Conservation (phyloP, 306 rosid species). For the Aeschynomene evenia region DNA sequence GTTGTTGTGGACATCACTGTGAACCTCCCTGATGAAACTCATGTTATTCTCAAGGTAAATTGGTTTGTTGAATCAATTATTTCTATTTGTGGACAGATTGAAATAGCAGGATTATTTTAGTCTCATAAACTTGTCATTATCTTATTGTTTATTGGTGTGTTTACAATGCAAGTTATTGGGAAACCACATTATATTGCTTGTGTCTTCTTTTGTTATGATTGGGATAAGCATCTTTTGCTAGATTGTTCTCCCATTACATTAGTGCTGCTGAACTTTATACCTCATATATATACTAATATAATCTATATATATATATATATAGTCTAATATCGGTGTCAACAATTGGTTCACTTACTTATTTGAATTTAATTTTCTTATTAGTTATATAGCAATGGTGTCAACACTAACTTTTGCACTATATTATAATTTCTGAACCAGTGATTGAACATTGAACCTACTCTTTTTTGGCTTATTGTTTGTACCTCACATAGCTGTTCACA, state of each 20-base stretch:
- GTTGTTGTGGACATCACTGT: constrained; percentile 65
- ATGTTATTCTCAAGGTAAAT: constrained; percentile 62
- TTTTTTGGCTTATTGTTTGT: constrained; percentile 17
- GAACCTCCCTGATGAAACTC: constrained; percentile 68
- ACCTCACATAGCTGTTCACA: neutral
- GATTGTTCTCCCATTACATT: constrained; percentile 19
- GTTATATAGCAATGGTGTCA: neutral
- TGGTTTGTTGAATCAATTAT: neutral
- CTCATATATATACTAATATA: too few relatives aligned
- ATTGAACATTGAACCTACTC: neutral
- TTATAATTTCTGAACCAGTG: neutral
- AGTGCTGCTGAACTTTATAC: neutral
- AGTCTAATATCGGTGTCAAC: neutral
- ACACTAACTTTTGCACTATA: neutral
- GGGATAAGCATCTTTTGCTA: constrained; percentile 17
- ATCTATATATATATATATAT: too few relatives aligned
- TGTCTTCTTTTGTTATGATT: neutral
- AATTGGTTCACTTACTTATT: neutral
- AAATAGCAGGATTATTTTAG: neutral
- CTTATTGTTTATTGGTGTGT: neutral
- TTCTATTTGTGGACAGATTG: neutral
- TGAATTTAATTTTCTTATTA: neutral
- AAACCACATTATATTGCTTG: neutral
- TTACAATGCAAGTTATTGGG: neutral
- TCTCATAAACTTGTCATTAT: neutral